These are phyloP conservation scores for Cercospora beticola DNA, from an alignment of 2,329 filamentous ascomycete species.

Conservation along the genomic window DNA sequence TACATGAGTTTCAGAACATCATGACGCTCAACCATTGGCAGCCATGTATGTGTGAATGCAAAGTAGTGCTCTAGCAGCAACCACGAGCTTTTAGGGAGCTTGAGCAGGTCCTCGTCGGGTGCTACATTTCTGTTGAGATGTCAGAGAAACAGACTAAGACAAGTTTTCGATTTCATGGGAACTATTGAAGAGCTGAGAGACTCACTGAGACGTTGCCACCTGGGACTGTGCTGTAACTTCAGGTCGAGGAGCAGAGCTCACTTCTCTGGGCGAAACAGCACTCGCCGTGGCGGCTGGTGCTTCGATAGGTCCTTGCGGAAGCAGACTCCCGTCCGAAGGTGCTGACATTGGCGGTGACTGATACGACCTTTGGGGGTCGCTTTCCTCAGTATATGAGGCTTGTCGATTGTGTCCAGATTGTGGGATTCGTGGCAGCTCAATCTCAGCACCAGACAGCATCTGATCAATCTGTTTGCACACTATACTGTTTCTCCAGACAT, in stretches of 20 bases:
- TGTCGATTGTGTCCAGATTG: neutral
- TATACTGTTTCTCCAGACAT: constrained; percentile 61
- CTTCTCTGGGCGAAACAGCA: neutral
- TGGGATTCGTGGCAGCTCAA: constrained; percentile 23
- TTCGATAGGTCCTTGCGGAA: constrained; percentile 7
- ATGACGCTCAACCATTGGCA: constrained; percentile 70
- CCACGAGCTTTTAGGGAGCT: constrained; percentile 57
- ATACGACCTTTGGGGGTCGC: constrained; percentile 10
- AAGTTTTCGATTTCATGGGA: neutral
- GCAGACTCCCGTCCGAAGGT: constrained; percentile 15
- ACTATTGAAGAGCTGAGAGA: neutral
- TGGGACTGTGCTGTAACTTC: neutral
- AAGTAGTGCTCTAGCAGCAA: constrained; percentile 70
- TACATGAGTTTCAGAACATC: constrained; percentile 60
- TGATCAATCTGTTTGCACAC: constrained; percentile 64
- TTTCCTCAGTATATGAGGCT: neutral
- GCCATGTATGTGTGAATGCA: constrained; percentile 73
- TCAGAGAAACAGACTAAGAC: neutral
- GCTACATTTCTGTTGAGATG: neutral
- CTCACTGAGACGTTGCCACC: neutral
- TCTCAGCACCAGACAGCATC: constrained; percentile 52
- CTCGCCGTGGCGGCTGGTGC: neutral
- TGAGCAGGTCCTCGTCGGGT: constrained; percentile 2
- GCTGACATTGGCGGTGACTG: constrained; percentile 26
- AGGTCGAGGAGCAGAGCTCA: neutral